Evolutionary conservation across 257 asterid species (phyloP).

Genomic region (Misopates orontium): DNA sequence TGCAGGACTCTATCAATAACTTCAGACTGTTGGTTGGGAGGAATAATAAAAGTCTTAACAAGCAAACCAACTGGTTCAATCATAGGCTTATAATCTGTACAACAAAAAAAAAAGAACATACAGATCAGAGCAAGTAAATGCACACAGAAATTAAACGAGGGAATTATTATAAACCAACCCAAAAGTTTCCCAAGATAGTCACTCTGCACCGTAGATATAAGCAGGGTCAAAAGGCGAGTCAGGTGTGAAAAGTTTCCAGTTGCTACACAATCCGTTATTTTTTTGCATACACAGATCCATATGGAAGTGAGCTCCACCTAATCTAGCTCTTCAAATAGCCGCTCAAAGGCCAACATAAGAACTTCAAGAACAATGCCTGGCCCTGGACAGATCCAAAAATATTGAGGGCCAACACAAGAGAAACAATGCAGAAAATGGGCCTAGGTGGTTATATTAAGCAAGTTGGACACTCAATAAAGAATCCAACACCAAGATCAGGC

Average conservation of each 20-base stretch:
- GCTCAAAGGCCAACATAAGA: conserved; percentile 53
- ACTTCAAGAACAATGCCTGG: conserved; percentile 61
- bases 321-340: conserved; percentile 62
- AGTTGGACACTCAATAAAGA: conserved; percentile 10
- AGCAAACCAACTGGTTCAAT: conserved; percentile 55
- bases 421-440: not conserved
- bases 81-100: conserved; percentile 57
- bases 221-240: conserved; percentile 59
- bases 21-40: conserved; percentile 42
- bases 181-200: conserved; percentile 48
- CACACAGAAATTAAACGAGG: conserved; percentile 19
- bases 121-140: conserved; percentile 25
- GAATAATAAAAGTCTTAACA: conserved; percentile 50
- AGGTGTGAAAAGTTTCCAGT: conserved; percentile 46
- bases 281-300: conserved; percentile 54
- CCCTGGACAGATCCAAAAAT: conserved; percentile 42
- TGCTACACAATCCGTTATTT: conserved; percentile 46
- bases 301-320: conserved; percentile 46
- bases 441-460: conserved; percentile 12
- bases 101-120: conserved; percentile 12
- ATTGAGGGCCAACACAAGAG: conserved; percentile 4
- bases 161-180: conserved; percentile 50
- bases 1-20: conserved; percentile 55
- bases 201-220: conserved; percentile 54
- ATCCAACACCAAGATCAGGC: conserved; percentile 5